Evolutionary conservation across 805 yeast species (phyloP).

Genomic region (Starmerella bacillaris): DNA sequence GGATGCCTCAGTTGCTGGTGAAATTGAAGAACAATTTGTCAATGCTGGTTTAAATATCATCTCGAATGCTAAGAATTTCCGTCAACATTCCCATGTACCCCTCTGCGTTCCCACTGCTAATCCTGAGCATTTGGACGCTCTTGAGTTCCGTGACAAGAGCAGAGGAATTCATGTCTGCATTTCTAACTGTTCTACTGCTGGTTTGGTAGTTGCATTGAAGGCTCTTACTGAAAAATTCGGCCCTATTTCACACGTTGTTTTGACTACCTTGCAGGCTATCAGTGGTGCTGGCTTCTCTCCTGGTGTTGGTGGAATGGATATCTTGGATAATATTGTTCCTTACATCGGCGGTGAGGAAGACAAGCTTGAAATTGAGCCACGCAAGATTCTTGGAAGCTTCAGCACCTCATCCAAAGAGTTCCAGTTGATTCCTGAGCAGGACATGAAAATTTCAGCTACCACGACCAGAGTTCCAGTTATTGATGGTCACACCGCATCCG

Average conservation of each 20-base stretch:
- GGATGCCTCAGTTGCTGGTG: conserved; percentile 85
- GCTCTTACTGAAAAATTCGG: conserved; percentile 86
- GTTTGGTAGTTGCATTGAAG: conserved; percentile 86
- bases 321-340: conserved; percentile 86
- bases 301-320: conserved; percentile 89
- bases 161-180: conserved; percentile 79
- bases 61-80: conserved; percentile 91
- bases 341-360: conserved; percentile 95
- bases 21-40: conserved; percentile 68
- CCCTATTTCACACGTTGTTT: conserved; percentile 68
- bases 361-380: conserved; percentile 95
- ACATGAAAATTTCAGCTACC: conserved; percentile 79
- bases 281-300: conserved; percentile 98
- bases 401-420: conserved; percentile 28
- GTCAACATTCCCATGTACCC: conserved; percentile 76
- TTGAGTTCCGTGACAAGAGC: conserved; percentile 32
- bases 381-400: conserved; percentile 64
- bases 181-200: conserved; percentile 97
- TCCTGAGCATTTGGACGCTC: conserved; percentile 69
- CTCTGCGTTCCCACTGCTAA: conserved; percentile 89
- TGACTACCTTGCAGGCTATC: conserved; percentile 90
- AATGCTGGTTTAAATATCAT: conserved; percentile 69
- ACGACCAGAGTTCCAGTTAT: conserved; percentile 94
- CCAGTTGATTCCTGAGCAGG: conserved; percentile 27
- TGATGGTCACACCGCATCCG: conserved; percentile 96